Conservation (phyloP, 192 early-diverging fungal genomes). For the Backusella sp. region DNA sequence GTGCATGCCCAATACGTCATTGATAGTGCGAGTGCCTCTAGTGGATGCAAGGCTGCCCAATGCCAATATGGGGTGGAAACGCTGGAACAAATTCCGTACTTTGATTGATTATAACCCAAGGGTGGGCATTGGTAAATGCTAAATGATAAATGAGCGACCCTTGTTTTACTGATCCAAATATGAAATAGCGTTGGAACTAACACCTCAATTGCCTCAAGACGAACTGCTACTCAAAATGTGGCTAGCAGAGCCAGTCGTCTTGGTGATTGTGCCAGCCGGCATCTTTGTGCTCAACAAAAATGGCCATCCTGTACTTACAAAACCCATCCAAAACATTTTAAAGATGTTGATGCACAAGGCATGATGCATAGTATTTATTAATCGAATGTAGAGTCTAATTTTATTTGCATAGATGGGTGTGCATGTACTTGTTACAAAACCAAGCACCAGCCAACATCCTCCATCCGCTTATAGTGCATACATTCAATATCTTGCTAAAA, state of each 20-base stretch:
- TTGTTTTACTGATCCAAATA: background rate
- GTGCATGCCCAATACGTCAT: slow-evolving; percentile 36
- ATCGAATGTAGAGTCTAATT: background rate
- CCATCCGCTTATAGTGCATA: background rate
- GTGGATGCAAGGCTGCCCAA: slow-evolving; percentile 16
- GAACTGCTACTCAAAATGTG: slow-evolving; percentile 57
- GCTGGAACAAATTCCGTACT: slow-evolving; percentile 78
- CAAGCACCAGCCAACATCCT: background rate
- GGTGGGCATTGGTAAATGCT: slow-evolving; percentile 50
- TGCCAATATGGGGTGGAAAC: slow-evolving; percentile 55
- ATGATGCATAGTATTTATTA: background rate
- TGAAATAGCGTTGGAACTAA: slow-evolving; percentile 56
- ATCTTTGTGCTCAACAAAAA: slow-evolving; percentile 78
- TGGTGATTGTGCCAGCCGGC: slow-evolving; percentile 66
- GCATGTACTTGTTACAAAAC: background rate
- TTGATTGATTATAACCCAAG: slow-evolving; percentile 69
- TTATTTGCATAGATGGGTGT: background rate
- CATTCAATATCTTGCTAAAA: background rate
- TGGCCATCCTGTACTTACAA: slow-evolving; percentile 87
- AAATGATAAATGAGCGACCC: background rate
- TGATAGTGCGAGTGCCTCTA: slow-evolving; percentile 52
- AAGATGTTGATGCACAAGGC: slow-evolving; percentile 43
- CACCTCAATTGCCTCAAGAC: slow-evolving; percentile 47
- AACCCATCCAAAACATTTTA: slow-evolving; percentile 71
- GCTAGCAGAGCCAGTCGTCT: slow-evolving; percentile 86